Percentiles rank a stretch among this genome's conserved stretches.
Evolutionary conservation across 1,284 basidiomycete species (phyloP).

Genomic region (Coniferiporia sulphurascens): DNA sequence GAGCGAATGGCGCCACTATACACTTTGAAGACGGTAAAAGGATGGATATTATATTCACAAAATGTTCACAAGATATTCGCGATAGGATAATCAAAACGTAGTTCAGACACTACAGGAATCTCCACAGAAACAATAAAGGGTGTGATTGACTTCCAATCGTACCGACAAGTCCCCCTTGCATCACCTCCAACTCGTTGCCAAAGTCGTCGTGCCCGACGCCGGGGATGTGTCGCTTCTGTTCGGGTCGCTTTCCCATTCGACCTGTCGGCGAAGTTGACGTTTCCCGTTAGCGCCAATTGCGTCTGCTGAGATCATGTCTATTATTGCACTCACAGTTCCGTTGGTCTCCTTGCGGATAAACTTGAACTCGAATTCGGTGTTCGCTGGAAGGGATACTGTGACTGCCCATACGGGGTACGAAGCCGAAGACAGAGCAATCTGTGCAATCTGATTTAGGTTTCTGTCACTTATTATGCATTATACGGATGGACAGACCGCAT

Average conservation of each 20-base stretch:
- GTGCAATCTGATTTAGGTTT: neutral
- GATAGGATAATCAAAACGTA: no score
- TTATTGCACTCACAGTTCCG: slow-evolving; percentile 41
- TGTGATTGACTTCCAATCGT: no score
- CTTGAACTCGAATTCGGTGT: slow-evolving; percentile 53
- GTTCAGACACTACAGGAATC: no score
- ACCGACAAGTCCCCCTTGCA: neutral
- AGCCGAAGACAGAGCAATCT: slow-evolving; percentile 51
- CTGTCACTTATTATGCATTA: neutral
- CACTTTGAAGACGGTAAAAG: no score
- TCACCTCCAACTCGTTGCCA: slow-evolving; percentile 27
- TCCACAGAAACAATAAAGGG: no score
- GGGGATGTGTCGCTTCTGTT: slow-evolving; percentile 44
- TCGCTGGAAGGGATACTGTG: slow-evolving; percentile 43
- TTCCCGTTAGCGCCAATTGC: neutral
- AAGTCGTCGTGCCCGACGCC: slow-evolving; percentile 37
- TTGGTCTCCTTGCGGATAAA: slow-evolving; percentile 53
- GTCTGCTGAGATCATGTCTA: neutral
- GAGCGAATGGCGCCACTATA: neutral
- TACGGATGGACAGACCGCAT: slow-evolving; percentile 34
- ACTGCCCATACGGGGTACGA: slow-evolving; percentile 54
- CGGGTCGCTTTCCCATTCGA: slow-evolving; percentile 54
- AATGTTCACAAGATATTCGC: no score
- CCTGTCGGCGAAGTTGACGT: slow-evolving; percentile 22
- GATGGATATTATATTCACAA: no score